Base-by-base conservation (phyloP, 2,329 filamentous ascomycete species). In the Venturia pyrina region DNA sequence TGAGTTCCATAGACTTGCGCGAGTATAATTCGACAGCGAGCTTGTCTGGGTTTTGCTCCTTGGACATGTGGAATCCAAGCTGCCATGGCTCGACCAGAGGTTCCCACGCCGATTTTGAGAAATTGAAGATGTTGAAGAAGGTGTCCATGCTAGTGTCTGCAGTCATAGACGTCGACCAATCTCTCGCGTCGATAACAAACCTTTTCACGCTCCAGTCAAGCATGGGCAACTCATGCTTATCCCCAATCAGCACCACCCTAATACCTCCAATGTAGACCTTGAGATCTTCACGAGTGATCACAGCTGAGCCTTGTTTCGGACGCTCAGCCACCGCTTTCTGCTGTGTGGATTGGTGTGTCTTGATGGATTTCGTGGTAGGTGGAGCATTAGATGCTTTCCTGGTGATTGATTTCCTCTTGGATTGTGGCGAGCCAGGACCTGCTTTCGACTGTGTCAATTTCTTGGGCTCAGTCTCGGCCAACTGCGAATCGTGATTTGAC, bases 41-140 rank as follows among this genome's bases (percentile, higher is more conserved):
- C 63, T 89, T 82, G 46, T 93, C 90, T 0, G 88, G 90, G 53
- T 85, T 83, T 34, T 87, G 82, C 66, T 95, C 88, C 71, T 88
- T 93, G 0, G 90, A 87, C 74, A 98, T 86, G 68, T 96, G 91
- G 70, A 99, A 87, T 1, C 92, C 92, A n/a, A 98, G 82, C 70
- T 93, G 87, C 95, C 95, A 99, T 8, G 96, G 96, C 75, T 99
- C 95, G 34, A 99, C 86, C 43, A 99, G 79, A 3, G 95, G 95
- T 75, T 99, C 95, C 95, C 95, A 99, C 3, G 92, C 91, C 0
- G 95, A 99, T 75, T 99, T 99, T 17, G 95, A 95, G 78, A 99
- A 99, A 77, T 99, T 99, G 81, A 96, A 99, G 34, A 99, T 89
- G 72, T 98, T 99, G 71, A 96, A 85, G 76, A 96, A 96, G 69